Evolutionary conservation across 129 eudicot genomes (phyloP), one percentile per base, ranked within the genome.

Genomic region (Chrysanthemum makinoi): DNA sequence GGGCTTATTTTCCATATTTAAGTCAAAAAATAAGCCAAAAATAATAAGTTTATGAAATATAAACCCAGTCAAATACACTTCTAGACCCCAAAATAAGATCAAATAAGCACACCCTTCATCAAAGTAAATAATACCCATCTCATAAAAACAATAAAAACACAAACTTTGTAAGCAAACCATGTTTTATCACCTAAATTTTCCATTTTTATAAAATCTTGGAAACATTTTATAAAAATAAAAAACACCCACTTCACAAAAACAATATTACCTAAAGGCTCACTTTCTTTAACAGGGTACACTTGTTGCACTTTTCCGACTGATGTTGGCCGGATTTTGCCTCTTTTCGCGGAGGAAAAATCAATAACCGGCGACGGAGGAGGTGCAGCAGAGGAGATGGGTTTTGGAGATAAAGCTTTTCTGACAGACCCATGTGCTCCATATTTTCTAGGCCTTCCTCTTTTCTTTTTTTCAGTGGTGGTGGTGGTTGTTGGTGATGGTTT

Each of bases 381-480:
- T 7, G 89, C 95, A 9, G 97, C 80, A 26, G 97, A 79, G 4
- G 99, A 90, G 66, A 90, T 86, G 79, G 99, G 97, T 73, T 88
- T 88, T 47, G 97, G 94, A 16, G 99, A 88, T 62, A 90, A 80
- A 52, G 96, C 83, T 20, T 66, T 68, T 62, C 69, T 77, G 26
- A 86, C 88, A 0, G 94, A 62, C 48, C 98, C 98, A 53, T 93
- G 90, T 19, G 77, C 66, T 12, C 84, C 98, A 55, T 89, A 93
- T 79, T 93, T 93, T 79, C 95, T 87, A 10, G 98, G 98, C 62
- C 98, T 80, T 28, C 98, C 98, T 66, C 96, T 79, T 75, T 87
- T 93, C 84, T 89, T 93, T 61, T 93, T 93, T 63, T 78, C 81
- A 8, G 81, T 46, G 13, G 66, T 18, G 14, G 81, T 65, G 46